Conservation (phyloP, 2,329 filamentous ascomycete genomes). For the Fusarium sacchari region DNA sequence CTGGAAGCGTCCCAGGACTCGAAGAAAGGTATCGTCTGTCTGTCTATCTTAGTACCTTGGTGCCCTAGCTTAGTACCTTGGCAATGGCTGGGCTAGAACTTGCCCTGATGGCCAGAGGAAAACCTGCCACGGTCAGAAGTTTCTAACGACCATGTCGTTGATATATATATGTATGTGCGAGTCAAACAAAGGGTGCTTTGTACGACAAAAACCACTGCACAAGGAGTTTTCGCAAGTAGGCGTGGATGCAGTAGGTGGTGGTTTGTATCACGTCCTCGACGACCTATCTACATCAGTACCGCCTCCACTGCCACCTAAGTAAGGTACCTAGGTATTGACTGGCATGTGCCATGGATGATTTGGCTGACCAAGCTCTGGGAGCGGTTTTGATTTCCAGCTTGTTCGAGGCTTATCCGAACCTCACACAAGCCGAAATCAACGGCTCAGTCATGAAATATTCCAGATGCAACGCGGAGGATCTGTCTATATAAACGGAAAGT, state of each 20-base stretch:
- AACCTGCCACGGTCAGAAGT: background rate
- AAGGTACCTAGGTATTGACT: background rate
- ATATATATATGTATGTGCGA: background rate
- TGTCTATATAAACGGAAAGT: background rate
- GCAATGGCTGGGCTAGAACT: background rate
- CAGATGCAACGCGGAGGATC: background rate
- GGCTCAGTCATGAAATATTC: background rate
- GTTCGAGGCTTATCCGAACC: background rate
- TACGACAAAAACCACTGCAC: background rate
- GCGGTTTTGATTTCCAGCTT: background rate
- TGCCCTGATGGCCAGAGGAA: background rate
- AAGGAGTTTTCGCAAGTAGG: background rate
- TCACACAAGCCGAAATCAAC: background rate
- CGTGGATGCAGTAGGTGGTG: conserved; percentile 21
- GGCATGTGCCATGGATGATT: conserved; percentile 28
- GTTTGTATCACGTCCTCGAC: conserved; percentile 5
- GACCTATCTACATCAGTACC: background rate
- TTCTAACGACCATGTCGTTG: background rate
- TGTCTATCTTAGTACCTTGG: background rate
- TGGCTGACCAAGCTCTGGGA: conserved; percentile 20
- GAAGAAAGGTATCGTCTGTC: background rate
- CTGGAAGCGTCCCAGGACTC: conserved; percentile 11
- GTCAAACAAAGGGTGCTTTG: background rate
- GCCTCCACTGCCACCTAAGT: background rate
- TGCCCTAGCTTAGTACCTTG: too few species aligned